Conservation (phyloP, 208 protist species). For the Trypanosoma theileri region DNA sequence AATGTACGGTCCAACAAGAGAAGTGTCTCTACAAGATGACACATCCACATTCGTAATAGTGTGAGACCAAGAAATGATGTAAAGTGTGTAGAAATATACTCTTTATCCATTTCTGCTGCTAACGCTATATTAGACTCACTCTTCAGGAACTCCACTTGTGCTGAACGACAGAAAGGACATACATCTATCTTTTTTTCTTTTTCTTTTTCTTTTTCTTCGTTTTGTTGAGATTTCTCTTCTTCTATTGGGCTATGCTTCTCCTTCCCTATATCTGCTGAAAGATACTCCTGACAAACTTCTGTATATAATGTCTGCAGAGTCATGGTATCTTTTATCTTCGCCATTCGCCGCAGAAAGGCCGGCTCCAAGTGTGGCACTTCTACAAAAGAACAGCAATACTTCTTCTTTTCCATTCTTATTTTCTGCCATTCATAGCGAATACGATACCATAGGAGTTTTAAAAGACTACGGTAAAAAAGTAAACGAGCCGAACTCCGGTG, state of each 20-base stretch:
- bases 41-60: slow-evolving; percentile 90
- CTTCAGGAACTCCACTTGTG: slow-evolving; percentile 41
- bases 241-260: slow-evolving; percentile 41
- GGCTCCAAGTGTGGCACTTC: slow-evolving; percentile 71
- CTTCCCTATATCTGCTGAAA: slow-evolving; percentile 37
- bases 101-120: slow-evolving; percentile 29
- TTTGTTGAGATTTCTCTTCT: too few relatives aligned
- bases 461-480: slow-evolving; percentile 80
- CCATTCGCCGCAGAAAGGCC: slow-evolving; percentile 64
- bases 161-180: slow-evolving; percentile 45
- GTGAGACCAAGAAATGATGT: slow-evolving; percentile 73
- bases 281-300: slow-evolving; percentile 57
- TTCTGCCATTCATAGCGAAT: slow-evolving; percentile 30
- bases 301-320: slow-evolving; percentile 52
- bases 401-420: not conserved
- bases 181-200: slow-evolving; percentile 7
- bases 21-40: slow-evolving; percentile 76
- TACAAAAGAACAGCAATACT: slow-evolving; percentile 33
- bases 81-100: slow-evolving; percentile 53
- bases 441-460: slow-evolving; percentile 62
- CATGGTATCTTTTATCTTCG: slow-evolving; percentile 58
- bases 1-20: slow-evolving; percentile 78
- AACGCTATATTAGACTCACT: slow-evolving; percentile 11
- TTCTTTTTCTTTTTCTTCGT: too few relatives aligned
- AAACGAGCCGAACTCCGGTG: slow-evolving; percentile 67